A percentile compares a stretch with the other conserved stretches of the same genome.
Evolutionary conservation across 2,329 filamentous ascomycete genomes (phyloP).

Genomic region (Corynespora cassiicola): DNA sequence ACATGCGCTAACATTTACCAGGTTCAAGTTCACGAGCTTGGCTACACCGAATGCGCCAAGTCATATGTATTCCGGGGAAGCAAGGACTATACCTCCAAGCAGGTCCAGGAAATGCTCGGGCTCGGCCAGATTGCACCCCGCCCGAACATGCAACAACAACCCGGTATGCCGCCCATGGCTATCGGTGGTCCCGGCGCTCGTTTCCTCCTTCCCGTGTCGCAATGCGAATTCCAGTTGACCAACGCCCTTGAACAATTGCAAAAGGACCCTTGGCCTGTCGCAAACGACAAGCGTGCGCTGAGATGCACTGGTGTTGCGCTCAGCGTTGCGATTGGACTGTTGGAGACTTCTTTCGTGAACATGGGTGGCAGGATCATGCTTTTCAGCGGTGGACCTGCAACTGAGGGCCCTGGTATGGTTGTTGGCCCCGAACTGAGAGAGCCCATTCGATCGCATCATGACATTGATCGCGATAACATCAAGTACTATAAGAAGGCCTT

Average conservation of each 20-base stretch:
- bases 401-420: constrained; percentile 95
- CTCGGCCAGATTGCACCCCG: constrained; percentile 75
- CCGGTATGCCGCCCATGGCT: constrained; percentile 72
- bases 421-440: constrained; percentile 95
- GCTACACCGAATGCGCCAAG: constrained; percentile 97
- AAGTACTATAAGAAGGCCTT: constrained; percentile 99
- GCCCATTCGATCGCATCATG: constrained; percentile 96
- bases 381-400: constrained; percentile 92
- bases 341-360: constrained; percentile 96
- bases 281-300: constrained; percentile 87
- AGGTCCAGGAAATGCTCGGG: constrained; percentile 99
- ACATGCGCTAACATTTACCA: constrained; percentile 45
- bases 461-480: constrained; percentile 98
- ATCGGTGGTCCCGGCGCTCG: constrained; percentile 82
- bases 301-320: constrained; percentile 96
- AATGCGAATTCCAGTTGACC: constrained; percentile 96
- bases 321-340: constrained; percentile 88
- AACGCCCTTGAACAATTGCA: constrained; percentile 95
- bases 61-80: constrained; percentile 97
- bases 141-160: constrained; percentile 71
- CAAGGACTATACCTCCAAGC: constrained; percentile 98
- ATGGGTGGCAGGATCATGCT: constrained; percentile 95
- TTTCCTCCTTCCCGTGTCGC: constrained; percentile 91
- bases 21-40: constrained; percentile 96
- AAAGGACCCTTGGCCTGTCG: constrained; percentile 96